These are phyloP conservation scores for Neofusicoccum cordaticola DNA, from an alignment of 2,329 filamentous ascomycete species.

Conservation along the genomic window DNA sequence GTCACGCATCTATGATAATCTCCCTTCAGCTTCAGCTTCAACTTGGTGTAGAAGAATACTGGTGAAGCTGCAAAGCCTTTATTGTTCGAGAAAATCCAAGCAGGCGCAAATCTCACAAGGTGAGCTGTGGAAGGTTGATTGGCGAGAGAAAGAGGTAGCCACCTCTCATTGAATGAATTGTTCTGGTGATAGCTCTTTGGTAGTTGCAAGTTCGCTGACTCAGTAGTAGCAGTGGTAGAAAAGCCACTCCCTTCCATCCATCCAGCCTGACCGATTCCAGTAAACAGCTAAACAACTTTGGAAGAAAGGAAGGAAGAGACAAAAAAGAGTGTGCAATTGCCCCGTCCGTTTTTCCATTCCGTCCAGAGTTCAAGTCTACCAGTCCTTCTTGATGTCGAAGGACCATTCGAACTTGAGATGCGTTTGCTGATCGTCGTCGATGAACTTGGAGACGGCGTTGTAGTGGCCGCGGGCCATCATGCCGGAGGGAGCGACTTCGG, in stretches of 20 bases:
- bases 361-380: constrained; percentile 53
- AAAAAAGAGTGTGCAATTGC: constrained; percentile 1
- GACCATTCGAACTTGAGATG: constrained; percentile 94
- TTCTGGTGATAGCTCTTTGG: neutral
- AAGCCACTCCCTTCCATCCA: neutral
- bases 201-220: constrained; percentile 1
- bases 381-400: constrained; percentile 96
- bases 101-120: neutral
- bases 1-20: too few relatives aligned
- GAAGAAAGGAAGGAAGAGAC: neutral
- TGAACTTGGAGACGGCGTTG: constrained; percentile 82
- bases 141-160: neutral
- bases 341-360: neutral
- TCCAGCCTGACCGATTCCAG: neutral
- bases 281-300: neutral
- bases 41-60: too few relatives aligned
- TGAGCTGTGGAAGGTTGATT: neutral
- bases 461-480: constrained; percentile 91
- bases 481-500: constrained; percentile 87
- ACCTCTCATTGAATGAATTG: neutral
- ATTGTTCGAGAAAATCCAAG: neutral
- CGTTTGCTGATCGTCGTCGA: constrained; percentile 89
- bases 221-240: constrained; percentile 6
- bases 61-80: too few relatives aligned
- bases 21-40: too few relatives aligned